These are phyloP conservation scores for Polytrichum commune DNA, from an alignment of 225 moss, liverwort and hornwort species.

Conservation along the genomic window DNA sequence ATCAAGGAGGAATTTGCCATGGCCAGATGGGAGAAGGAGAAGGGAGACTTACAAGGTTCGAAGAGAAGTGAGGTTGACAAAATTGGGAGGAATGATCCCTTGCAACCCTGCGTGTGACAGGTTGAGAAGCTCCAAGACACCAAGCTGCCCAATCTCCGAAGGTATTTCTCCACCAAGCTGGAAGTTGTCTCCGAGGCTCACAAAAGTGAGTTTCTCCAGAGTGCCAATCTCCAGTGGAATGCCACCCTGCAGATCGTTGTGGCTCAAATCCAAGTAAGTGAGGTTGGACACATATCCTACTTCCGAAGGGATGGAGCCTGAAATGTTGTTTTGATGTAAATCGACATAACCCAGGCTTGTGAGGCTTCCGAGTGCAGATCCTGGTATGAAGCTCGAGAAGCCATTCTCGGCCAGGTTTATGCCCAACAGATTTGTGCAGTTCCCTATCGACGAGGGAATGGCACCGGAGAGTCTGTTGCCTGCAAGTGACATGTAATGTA, in stretches of 20 bases:
- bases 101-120: slow-evolving; percentile 24
- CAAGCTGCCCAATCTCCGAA: slow-evolving; percentile 30
- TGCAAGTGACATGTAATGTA: slow-evolving; percentile 55
- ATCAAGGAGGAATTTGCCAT: too few species aligned
- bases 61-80: slow-evolving; percentile 34
- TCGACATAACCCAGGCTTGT: slow-evolving; percentile 31
- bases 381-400: slow-evolving; percentile 33
- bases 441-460: slow-evolving; percentile 57
- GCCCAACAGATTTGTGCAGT: slow-evolving; percentile 39
- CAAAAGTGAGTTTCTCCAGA: slow-evolving; percentile 2
- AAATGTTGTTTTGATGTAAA: slow-evolving; percentile 31
- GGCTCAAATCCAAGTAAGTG: slow-evolving; percentile 21
- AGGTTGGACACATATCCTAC: slow-evolving; percentile 28
- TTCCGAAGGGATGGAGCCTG: slow-evolving; percentile 29
- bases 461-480: slow-evolving; percentile 60
- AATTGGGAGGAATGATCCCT: slow-evolving; percentile 36
- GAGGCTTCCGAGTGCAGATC: slow-evolving; percentile 19
- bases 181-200: slow-evolving; percentile 28
- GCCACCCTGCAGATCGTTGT: slow-evolving; percentile 16
- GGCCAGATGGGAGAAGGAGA: too few species aligned
- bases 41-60: slow-evolving; percentile 12
- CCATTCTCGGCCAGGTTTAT: slow-evolving; percentile 34
- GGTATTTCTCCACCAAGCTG: slow-evolving; percentile 39
- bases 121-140: slow-evolving; percentile 22
- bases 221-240: slow-evolving; percentile 9